Percentiles rank a stretch among this genome's conserved stretches.
Evolutionary conservation across 2,329 filamentous ascomycete species (phyloP).

Genomic region (Penicillium fuscoglaucum): DNA sequence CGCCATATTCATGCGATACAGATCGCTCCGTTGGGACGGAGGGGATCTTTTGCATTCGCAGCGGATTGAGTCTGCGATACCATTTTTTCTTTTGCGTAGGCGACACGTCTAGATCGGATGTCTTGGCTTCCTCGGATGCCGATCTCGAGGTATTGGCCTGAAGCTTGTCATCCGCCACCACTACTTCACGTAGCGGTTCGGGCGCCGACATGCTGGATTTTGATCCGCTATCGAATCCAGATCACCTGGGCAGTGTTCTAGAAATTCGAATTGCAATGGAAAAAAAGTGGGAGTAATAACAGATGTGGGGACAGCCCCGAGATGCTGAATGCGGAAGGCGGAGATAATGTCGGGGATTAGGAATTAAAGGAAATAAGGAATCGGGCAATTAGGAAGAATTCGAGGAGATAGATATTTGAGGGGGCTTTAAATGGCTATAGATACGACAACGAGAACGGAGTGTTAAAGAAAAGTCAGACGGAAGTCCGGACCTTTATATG

Average conservation of each 20-base stretch:
- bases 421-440: not conserved
- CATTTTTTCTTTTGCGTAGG: conserved; percentile 29
- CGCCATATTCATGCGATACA: conserved; percentile 68
- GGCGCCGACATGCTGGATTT: conserved; percentile 14
- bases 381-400: not conserved
- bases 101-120: conserved; percentile 7
- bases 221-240: not conserved
- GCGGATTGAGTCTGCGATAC: conserved; percentile 46
- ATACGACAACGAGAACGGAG: not conserved
- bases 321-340: not conserved
- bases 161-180: conserved; percentile 20
- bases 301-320: not conserved
- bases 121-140: conserved; percentile 19
- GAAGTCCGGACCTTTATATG: not conserved
- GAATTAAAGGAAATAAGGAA: not conserved
- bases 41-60: conserved; percentile 52
- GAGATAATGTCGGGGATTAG: not conserved
- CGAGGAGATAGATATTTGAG: not conserved
- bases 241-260: not conserved
- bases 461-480: not conserved
- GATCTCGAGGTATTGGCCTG: conserved; percentile 15
- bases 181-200: conserved; percentile 19
- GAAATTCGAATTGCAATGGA: not conserved
- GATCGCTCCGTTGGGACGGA: conserved; percentile 56
- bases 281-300: not conserved